These are phyloP conservation scores for Durio zibethinus DNA, from an alignment of 345 rosid genomes.

Conservation along the genomic window DNA sequence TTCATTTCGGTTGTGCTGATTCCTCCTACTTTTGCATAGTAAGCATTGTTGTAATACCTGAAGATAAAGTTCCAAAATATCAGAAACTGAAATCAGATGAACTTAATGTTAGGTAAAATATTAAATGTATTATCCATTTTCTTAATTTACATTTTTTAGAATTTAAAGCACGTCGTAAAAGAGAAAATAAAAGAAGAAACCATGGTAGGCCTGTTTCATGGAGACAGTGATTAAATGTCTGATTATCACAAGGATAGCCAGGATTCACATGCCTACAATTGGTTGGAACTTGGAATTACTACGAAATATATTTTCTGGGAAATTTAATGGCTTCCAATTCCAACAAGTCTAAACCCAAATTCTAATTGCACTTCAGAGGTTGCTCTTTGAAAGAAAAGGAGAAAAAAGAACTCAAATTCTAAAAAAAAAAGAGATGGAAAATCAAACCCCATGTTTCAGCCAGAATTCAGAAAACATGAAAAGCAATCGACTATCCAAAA, in stretches of 20 bases:
- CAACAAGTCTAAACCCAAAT: not conserved
- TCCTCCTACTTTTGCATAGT: conserved; percentile 91
- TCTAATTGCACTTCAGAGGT: not conserved
- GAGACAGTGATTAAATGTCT: not conserved
- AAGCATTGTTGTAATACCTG: conserved; percentile 86
- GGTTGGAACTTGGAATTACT: not conserved
- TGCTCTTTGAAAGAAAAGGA: not conserved
- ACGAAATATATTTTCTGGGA: not conserved
- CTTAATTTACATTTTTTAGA: not conserved
- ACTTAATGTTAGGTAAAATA: not conserved
- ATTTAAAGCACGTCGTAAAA: not conserved
- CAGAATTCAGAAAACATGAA: not conserved
- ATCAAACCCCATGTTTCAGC: not conserved
- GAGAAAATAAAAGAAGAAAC: not conserved
- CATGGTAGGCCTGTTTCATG: not conserved
- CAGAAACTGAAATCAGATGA: not conserved
- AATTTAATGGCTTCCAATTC: not conserved
- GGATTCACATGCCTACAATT: conserved; percentile 3
- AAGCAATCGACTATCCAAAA: not conserved
- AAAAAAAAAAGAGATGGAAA: not conserved
- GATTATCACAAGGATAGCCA: not conserved
- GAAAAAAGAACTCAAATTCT: not conserved
- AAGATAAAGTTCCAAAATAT: not conserved
- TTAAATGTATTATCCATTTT: not conserved
- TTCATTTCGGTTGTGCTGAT: conserved; percentile 86